phyloP scores from a whole-genome alignment of 108 stramenopile species.

The Bacterosira constricta region DNA sequence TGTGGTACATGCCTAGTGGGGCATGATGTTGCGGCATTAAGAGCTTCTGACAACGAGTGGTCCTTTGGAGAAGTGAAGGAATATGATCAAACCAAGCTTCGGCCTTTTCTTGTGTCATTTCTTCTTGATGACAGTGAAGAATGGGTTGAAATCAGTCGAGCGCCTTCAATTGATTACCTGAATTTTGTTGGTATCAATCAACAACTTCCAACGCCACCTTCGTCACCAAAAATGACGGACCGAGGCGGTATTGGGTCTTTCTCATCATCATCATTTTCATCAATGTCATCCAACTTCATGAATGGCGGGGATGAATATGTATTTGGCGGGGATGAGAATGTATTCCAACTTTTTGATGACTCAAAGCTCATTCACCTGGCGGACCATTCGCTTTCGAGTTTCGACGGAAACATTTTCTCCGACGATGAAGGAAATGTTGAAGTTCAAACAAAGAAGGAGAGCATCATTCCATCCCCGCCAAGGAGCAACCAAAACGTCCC shows the following conservation, averaged over 20 bases:
- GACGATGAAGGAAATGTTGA: not conserved
- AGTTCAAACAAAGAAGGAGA: no score
- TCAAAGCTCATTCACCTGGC: not conserved
- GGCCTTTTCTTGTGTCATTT: slow-evolving; percentile 17
- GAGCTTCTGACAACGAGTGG: slow-evolving; percentile 6
- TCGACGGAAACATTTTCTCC: not conserved
- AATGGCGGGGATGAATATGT: not conserved
- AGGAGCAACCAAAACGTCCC: not conserved
- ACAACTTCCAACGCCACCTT: not conserved
- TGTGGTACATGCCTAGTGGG: slow-evolving; percentile 21
- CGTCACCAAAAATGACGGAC: not conserved
- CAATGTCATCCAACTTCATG: not conserved
- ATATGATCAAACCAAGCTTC: slow-evolving; percentile 5
- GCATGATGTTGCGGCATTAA: slow-evolving; percentile 6
- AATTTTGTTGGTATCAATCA: not conserved
- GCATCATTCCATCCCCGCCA: not conserved
- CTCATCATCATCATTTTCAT: slow-evolving; percentile 13
- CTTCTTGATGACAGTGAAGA: slow-evolving; percentile 13
- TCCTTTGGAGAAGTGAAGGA: slow-evolving; percentile 19
- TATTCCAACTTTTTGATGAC: not conserved
- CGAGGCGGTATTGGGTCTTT: slow-evolving; percentile 12
- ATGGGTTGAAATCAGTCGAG: slow-evolving; percentile 7
- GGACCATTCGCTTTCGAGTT: not conserved
- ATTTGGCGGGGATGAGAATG: slow-evolving; percentile 5
- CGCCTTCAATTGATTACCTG: slow-evolving; percentile 18